phyloP scores from a whole-genome alignment of 108 stramenopile species.

The Skeletonema menzelii region DNA sequence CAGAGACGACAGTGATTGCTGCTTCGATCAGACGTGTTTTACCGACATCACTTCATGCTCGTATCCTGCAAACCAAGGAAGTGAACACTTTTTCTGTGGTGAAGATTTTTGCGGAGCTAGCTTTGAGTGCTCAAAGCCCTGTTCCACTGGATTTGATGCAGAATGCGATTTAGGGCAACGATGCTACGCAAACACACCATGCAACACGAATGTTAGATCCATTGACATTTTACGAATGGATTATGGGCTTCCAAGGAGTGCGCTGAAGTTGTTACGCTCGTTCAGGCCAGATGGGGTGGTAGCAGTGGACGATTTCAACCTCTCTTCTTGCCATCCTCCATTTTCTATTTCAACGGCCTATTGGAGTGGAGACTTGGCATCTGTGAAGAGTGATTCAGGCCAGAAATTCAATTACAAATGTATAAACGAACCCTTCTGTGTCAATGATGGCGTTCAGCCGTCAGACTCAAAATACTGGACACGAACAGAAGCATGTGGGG shows the following conservation, averaged over 20 bases:
- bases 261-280: background rate
- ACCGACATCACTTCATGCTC: constrained; percentile 9
- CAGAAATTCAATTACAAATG: background rate
- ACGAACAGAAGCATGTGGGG: background rate
- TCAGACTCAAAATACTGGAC: background rate
- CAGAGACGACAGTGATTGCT: constrained; percentile 37
- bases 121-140: constrained; percentile 47
- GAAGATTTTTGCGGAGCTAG: constrained; percentile 41
- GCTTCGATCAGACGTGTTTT: constrained; percentile 37
- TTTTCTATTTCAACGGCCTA: background rate
- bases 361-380: background rate
- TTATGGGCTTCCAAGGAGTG: background rate
- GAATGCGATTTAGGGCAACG: constrained; percentile 69
- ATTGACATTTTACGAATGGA: background rate
- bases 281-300: background rate
- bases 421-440: background rate
- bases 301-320: background rate
- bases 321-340: background rate
- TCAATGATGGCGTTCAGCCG: background rate
- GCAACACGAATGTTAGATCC: constrained; percentile 28
- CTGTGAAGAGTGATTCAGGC: background rate
- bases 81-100: constrained; percentile 43
- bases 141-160: constrained; percentile 56
- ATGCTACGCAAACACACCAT: constrained; percentile 77
- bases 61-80: constrained; percentile 18